phyloP scores from a whole-genome alignment of 169 alveolate species.

The Besnoitia besnoiti region DNA sequence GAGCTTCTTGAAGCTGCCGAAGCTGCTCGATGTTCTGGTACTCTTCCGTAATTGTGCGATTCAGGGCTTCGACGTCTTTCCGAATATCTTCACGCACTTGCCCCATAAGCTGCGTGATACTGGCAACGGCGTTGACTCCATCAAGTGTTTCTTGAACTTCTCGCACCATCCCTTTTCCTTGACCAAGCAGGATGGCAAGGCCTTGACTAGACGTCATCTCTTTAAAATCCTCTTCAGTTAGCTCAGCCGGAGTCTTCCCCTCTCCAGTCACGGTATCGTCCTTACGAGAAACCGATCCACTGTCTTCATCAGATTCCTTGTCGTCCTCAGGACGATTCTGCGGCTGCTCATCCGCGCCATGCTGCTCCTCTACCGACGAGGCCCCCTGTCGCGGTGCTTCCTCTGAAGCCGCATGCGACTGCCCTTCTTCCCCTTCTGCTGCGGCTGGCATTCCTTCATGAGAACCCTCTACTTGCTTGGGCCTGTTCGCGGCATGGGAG shows the following conservation, averaged over 20 bases:
- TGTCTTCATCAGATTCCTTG: background rate
- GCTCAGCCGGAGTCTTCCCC: background rate
- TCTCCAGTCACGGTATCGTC: slow-evolving; percentile 29
- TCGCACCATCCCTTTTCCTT: background rate
- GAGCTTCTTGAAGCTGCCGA: slow-evolving; percentile 9
- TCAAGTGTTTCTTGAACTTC: slow-evolving; percentile 19
- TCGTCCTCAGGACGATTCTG: background rate
- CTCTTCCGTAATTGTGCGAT: slow-evolving; percentile 25
- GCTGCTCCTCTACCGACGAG: background rate
- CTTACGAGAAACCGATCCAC: background rate
- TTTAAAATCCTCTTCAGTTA: background rate
- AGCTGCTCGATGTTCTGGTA: slow-evolving; percentile 36
- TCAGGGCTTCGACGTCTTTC: slow-evolving; percentile 36
- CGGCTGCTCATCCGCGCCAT: background rate
- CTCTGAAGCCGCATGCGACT: background rate
- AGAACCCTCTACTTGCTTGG: background rate
- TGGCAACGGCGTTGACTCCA: slow-evolving; percentile 18
- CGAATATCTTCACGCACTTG: background rate
- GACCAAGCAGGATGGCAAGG: background rate
- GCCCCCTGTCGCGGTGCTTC: background rate
- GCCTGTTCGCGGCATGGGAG: too few species aligned
- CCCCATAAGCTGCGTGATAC: background rate
- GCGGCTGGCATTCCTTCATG: background rate
- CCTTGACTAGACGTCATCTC: slow-evolving; percentile 14
- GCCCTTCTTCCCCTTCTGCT: background rate